Conservation (phyloP, 768 basidiomycete species). For the Boletus rufocinnamomeus region DNA sequence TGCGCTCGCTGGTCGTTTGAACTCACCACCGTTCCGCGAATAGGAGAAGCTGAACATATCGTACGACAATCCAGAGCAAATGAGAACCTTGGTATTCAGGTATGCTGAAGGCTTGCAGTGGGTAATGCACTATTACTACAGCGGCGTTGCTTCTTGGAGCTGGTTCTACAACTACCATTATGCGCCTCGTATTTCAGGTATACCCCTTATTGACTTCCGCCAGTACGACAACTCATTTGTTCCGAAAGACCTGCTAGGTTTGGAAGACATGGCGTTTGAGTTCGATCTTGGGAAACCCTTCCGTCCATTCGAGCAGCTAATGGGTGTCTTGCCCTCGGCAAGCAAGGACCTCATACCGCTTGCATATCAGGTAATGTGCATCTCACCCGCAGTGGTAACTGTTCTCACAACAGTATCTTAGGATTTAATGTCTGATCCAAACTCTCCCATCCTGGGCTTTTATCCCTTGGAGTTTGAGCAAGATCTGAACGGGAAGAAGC, state of each 20-base stretch:
- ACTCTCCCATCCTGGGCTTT: slow-evolving; percentile 90
- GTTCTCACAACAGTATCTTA: slow-evolving; percentile 31
- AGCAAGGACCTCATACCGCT: slow-evolving; percentile 85
- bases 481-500: slow-evolving; percentile 97
- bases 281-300: slow-evolving; percentile 91
- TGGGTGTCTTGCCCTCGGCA: slow-evolving; percentile 94
- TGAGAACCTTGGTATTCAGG: slow-evolving; percentile 70
- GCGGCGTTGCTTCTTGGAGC: slow-evolving; percentile 95
- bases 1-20: not conserved
- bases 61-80: slow-evolving; percentile 64
- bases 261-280: slow-evolving; percentile 80
- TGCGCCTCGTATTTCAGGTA: slow-evolving; percentile 94
- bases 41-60: slow-evolving; percentile 88
- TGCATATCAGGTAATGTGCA: slow-evolving; percentile 70
- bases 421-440: slow-evolving; percentile 87
- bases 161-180: slow-evolving; percentile 99
- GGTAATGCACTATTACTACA: slow-evolving; percentile 99
- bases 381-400: not conserved
- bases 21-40: slow-evolving; percentile 13
- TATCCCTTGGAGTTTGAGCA: slow-evolving; percentile 90
- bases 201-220: slow-evolving; percentile 16
- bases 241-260: slow-evolving; percentile 51
- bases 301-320: slow-evolving; percentile 91
- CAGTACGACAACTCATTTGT: slow-evolving; percentile 5
- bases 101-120: slow-evolving; percentile 97